Conservation (phyloP, 2,329 filamentous ascomycete species). For the Periconia macrospinosa region DNA sequence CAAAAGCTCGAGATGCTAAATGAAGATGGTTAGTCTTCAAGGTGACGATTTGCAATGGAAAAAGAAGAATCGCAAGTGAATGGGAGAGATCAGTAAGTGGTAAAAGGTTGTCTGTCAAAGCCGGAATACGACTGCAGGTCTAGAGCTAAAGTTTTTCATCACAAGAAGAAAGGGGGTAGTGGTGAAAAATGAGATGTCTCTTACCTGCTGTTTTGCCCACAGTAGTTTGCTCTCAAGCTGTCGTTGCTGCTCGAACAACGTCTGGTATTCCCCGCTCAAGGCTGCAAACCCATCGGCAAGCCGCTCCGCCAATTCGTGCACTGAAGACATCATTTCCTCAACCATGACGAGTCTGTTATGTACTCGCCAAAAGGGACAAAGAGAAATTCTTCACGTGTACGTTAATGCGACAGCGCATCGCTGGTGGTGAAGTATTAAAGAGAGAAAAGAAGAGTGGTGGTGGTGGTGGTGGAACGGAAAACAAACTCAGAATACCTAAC, state of each 20-base stretch:
- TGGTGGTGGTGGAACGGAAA: not conserved
- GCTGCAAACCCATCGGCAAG: slow-evolving; percentile 52
- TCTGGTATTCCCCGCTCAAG: slow-evolving; percentile 51
- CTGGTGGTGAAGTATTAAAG: not conserved
- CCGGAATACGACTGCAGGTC: slow-evolving; percentile 52
- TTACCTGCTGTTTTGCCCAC: slow-evolving; percentile 54
- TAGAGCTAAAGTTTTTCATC: slow-evolving; percentile 56
- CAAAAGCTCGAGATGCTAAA: slow-evolving; percentile 43
- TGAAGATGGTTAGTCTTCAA: slow-evolving; percentile 19
- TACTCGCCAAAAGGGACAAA: not conserved
- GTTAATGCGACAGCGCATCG: not conserved
- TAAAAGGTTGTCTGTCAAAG: slow-evolving; percentile 49
- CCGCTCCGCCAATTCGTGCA: slow-evolving; percentile 42
- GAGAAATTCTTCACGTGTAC: not conserved
- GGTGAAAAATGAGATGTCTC: slow-evolving; percentile 14
- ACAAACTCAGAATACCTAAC: not conserved
- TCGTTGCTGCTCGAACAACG: slow-evolving; percentile 47
- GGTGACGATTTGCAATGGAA: not conserved
- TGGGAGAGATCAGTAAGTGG: slow-evolving; percentile 42
- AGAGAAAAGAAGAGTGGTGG: slow-evolving; percentile 4
- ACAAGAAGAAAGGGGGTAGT: slow-evolving; percentile 26
- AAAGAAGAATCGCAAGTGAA: not conserved
- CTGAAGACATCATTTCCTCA: slow-evolving; percentile 23
- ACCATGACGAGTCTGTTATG: slow-evolving; percentile 22
- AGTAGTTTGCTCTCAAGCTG: slow-evolving; percentile 51